Base-by-base conservation (phyloP, 192 early-diverging fungal genomes). In the Coemansia asiatica region DNA sequence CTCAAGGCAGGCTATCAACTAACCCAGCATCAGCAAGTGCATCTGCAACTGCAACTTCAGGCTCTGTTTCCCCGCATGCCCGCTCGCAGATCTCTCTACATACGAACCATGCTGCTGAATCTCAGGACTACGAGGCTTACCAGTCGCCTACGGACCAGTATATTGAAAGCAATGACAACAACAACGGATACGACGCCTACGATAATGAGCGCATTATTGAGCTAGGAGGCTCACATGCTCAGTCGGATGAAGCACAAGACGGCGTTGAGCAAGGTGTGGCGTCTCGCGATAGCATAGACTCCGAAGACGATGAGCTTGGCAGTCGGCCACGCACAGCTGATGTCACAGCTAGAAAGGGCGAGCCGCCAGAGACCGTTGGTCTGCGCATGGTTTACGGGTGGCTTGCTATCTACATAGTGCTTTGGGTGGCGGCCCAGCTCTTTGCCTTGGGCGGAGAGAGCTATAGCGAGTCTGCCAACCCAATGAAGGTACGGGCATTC, bases 11-110 rank as follows among this genome's bases (percentile, higher is more conserved):
- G 29, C 29, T 12, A 16, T 5, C 40, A 3, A 44, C 12, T 12
- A 16, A 44, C 15, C 40, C 40, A 2, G 6, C 40, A 9, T 44
- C 40, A 12, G 6, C 35, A 10, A 36, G n/a, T n/a, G n/a, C n/a
- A n/a, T n/a, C n/a, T n/a, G n/a, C 16, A 50, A 2, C 56, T 0
- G 29, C 27, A 1, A 7, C 27, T 16, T 13, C n/a, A 2, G 58
- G 58, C 40, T 21, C 38, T 15, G 9, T n/a, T 13, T 49, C 38
- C 1, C 46, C 60, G 26, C 23, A 23, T 15, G 60, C 60, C n/a
- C 57, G 78, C 4, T 81, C 78, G 22, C 78, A 81, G 40, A 81
- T 81, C 19, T 81, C 78, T 2, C 78, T 81, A 12, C 78, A 72
- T 27, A 81, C 72, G 2, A 74, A 72, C 56, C 49, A 69, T 22